phyloP scores from a whole-genome alignment of 2,329 filamentous ascomycete genomes.

The Akanthomyces lecanii region DNA sequence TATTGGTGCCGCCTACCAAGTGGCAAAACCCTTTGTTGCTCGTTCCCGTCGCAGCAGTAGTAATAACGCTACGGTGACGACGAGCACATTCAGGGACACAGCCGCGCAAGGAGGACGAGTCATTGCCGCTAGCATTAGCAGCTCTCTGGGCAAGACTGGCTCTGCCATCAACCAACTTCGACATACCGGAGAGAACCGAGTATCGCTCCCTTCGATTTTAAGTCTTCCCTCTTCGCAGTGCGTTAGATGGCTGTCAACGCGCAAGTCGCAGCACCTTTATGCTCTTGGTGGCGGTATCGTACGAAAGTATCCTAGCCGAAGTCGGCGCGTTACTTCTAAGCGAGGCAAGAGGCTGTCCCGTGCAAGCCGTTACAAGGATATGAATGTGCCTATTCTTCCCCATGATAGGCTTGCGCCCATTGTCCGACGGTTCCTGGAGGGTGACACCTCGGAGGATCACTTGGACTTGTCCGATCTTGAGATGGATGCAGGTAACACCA shows the following conservation, averaged over 20 bases:
- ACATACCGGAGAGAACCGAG: slow-evolving; percentile 70
- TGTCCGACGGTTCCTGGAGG: slow-evolving; percentile 49
- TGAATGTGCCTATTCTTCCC: slow-evolving; percentile 60
- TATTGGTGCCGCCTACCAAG: slow-evolving; percentile 65
- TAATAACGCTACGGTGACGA: slow-evolving; percentile 31
- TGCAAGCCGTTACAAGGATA: slow-evolving; percentile 59
- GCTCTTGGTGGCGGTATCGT: slow-evolving; percentile 63
- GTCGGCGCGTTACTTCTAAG: slow-evolving; percentile 50
- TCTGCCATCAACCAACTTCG: slow-evolving; percentile 65
- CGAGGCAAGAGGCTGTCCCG: slow-evolving; percentile 50
- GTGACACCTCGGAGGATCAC: slow-evolving; percentile 50
- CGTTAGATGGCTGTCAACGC: slow-evolving; percentile 61
- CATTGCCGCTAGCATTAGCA: slow-evolving; percentile 68
- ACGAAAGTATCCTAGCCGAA: slow-evolving; percentile 59
- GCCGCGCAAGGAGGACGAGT: slow-evolving; percentile 68
- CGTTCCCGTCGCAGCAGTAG: slow-evolving; percentile 50
- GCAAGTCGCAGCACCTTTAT: slow-evolving; percentile 58
- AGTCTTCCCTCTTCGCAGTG: slow-evolving; percentile 53
- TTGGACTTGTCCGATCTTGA: slow-evolving; percentile 50
- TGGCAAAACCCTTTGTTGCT: slow-evolving; percentile 56
- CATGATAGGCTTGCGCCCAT: slow-evolving; percentile 55
- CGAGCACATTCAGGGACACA: slow-evolving; percentile 50
- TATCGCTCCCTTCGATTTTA: slow-evolving; percentile 60
- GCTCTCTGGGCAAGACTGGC: slow-evolving; percentile 70
- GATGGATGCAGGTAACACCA: slow-evolving; percentile 50